Conservation (phyloP, 495 filamentous ascomycete genomes). For the Talaromyces ruber region DNA sequence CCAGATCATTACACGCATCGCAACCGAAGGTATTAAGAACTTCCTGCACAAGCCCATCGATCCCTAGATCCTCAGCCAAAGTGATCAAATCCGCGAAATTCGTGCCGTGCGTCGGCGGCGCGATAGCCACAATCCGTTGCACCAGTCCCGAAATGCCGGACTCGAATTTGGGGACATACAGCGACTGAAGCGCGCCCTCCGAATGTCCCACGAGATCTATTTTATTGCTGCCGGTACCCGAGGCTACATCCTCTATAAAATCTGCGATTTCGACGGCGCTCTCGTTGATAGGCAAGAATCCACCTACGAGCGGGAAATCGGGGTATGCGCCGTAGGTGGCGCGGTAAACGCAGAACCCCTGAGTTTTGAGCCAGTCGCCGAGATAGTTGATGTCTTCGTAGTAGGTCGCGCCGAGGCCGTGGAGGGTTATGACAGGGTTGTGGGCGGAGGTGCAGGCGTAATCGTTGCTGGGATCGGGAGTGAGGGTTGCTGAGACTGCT, state of each 20-base stretch:
- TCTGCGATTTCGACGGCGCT: slow-evolving; percentile 41
- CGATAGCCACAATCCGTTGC: slow-evolving; percentile 40
- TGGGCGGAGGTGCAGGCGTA: slow-evolving; percentile 29
- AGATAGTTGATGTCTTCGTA: slow-evolving; percentile 45
- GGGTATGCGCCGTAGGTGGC: slow-evolving; percentile 43
- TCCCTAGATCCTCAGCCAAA: slow-evolving; percentile 24
- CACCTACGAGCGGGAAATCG: slow-evolving; percentile 37
- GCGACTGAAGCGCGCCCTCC: slow-evolving; percentile 42
- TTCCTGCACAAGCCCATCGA: slow-evolving; percentile 25
- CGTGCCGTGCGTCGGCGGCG: slow-evolving; percentile 42
- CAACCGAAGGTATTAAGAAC: slow-evolving; percentile 31
- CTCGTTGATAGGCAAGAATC: slow-evolving; percentile 32
- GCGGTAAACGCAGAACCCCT: slow-evolving; percentile 45
- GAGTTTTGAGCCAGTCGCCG: slow-evolving; percentile 38
- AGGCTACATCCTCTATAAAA: slow-evolving; percentile 38
- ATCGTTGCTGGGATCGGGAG: slow-evolving; percentile 27
- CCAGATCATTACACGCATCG: slow-evolving; percentile 37
- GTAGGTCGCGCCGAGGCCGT: slow-evolving; percentile 43
- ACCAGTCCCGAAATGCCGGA: slow-evolving; percentile 28
- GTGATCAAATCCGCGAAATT: slow-evolving; percentile 38
- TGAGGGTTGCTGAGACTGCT: slow-evolving; percentile 10
- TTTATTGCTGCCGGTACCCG: slow-evolving; percentile 25
- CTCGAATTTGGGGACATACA: slow-evolving; percentile 46
- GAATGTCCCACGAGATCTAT: slow-evolving; percentile 47
- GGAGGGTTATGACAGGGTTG: slow-evolving; percentile 40